phyloP scores from a whole-genome alignment of 1,284 basidiomycete species.

The Boletus albobrunnescens region DNA sequence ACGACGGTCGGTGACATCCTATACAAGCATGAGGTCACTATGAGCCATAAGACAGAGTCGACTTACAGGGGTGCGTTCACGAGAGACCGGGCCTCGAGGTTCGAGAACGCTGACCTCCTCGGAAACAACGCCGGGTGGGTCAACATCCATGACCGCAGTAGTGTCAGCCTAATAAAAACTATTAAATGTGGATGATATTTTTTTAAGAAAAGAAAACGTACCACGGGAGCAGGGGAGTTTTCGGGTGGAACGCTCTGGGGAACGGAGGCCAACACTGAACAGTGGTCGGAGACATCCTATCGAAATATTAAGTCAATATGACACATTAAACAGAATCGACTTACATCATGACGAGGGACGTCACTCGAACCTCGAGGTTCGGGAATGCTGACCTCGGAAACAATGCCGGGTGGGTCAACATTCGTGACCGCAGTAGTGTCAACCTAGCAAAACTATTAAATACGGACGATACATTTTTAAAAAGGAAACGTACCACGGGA shows the following conservation, averaged over 20 bases:
- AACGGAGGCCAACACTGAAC: neutral
- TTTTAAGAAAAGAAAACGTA: no score
- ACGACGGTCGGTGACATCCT: neutral
- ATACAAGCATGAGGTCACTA: no score
- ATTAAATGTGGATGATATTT: neutral
- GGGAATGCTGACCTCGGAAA: neutral
- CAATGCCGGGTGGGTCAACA: neutral
- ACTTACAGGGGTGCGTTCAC: no score
- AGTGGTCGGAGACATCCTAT: neutral
- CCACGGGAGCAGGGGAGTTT: no score
- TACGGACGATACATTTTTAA: neutral
- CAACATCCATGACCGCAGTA: neutral
- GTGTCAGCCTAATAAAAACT: neutral
- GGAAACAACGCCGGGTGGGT: neutral
- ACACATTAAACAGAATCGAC: no score
- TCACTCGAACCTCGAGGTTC: neutral
- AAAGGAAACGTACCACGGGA: neutral
- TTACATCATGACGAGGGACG: no score
- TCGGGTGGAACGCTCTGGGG: no score
- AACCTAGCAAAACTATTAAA: neutral
- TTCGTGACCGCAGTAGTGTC: neutral
- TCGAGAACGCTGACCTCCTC: neutral
- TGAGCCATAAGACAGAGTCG: no score
- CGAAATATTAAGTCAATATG: no score
- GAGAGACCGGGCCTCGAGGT: neutral